Base-by-base conservation (phyloP, 2,329 filamentous ascomycete species). In the Verticillium dahliae region DNA sequence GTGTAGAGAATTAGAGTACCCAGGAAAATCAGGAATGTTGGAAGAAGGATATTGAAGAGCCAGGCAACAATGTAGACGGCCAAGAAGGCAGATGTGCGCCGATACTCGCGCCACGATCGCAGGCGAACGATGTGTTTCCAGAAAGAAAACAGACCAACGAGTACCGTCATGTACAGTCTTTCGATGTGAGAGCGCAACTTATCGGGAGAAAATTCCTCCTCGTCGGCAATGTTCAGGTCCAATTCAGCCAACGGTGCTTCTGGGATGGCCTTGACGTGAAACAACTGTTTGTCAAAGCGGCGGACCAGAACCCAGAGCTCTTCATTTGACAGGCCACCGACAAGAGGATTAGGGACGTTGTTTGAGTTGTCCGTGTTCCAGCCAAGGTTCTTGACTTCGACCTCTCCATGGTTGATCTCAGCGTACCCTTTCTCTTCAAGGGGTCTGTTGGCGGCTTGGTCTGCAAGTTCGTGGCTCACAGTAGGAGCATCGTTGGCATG, bases 161-260 rank as follows among this genome's bases (percentile, higher is more conserved):
- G 78, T 0, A 96, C 85, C 0, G 89, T 91, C 82, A 92, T 92
- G 71, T 96, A 96, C 11, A 95, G 77, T 14, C 92, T 81, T 74
- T 96, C 92, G 4, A 95, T 72, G 60, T 90, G 92, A 2, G 88
- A 85, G 11, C 91, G 83, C 55, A 96, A 78, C 75, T 95, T 95
- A 69, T 95, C 91, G 0, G 91, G 91, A 0, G 89, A 91, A 72
- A 95, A 95, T 62, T 93, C 89, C 66, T 95, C 91, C 60, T 94
- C 88, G 45, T 92, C 88, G 4, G 90, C 88, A 61, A 91, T 88
- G 67, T 92, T 91, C 62, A 96, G 81, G 72, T 96, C 91, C 41
- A 96, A 77, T 14, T 86, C 85, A 6, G 89, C 90, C 1, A 89
- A 81, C 0, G 75, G 75, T 0, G 69, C 62, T 41, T 74, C 68